These are phyloP conservation scores for Batkoa obscura DNA, from an alignment of 371 early-diverging fungal genomes.

Conservation along the genomic window DNA sequence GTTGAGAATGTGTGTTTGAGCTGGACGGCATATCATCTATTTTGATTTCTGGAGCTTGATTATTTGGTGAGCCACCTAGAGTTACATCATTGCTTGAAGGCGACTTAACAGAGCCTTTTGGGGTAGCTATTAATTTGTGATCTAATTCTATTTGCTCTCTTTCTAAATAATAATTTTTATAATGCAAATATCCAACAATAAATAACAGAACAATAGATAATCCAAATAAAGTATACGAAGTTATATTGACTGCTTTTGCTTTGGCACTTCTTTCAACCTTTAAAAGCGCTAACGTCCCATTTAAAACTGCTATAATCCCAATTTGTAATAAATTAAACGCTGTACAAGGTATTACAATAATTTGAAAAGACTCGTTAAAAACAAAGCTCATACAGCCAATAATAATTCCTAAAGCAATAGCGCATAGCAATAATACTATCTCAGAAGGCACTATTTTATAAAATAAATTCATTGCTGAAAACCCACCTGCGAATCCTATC, in stretches of 20 bases:
- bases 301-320: neutral
- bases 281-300: neutral
- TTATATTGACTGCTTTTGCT: neutral
- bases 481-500: neutral
- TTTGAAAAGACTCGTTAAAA: neutral
- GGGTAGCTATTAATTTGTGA: too few relatives aligned
- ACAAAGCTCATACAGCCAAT: neutral
- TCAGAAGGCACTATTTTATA: neutral
- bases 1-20: too few relatives aligned
- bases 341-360: neutral
- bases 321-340: neutral
- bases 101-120: too few relatives aligned
- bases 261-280: neutral
- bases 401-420: neutral
- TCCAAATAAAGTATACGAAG: neutral
- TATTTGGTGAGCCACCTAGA: too few relatives aligned
- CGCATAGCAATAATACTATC: neutral
- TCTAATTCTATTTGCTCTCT: neutral
- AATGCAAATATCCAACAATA: neutral
- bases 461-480: neutral
- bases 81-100: too few relatives aligned
- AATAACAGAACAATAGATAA: neutral
- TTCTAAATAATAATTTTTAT: neutral
- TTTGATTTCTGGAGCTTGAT: too few relatives aligned
- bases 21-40: too few relatives aligned